These are phyloP conservation scores for Hymenoscyphus linearis DNA, from an alignment of 2,329 filamentous ascomycete species.

Conservation along the genomic window DNA sequence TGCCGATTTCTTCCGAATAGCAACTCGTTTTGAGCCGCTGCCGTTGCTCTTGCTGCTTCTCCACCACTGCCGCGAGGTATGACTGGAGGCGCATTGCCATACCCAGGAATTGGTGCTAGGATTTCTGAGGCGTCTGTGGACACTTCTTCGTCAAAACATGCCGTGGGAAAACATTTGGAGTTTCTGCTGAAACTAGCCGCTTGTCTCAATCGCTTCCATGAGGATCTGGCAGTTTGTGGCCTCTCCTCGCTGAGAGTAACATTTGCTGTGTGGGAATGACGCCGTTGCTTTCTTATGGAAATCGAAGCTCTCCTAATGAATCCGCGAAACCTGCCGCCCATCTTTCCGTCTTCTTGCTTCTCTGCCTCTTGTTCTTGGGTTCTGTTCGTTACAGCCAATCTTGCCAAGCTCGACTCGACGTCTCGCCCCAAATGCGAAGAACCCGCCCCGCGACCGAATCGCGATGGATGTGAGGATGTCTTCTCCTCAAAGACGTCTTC, in stretches of 20 bases:
- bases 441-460: background rate
- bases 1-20: conserved; percentile 32
- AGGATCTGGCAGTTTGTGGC: conserved; percentile 20
- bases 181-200: conserved; percentile 31
- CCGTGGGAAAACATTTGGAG: conserved; percentile 19
- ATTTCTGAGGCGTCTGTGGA: conserved; percentile 22
- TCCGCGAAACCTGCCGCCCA: conserved; percentile 22
- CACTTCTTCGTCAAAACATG: conserved; percentile 14
- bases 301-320: conserved; percentile 29
- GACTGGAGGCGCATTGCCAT: conserved; percentile 50
- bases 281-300: conserved; percentile 25
- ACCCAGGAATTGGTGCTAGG: conserved; percentile 26
- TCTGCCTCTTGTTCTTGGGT: conserved; percentile 10
- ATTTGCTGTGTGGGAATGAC: conserved; percentile 29
- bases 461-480: conserved; percentile 12
- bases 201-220: conserved; percentile 29
- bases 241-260: conserved; percentile 23
- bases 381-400: conserved; percentile 9
- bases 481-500: conserved; percentile 29
- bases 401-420: conserved; percentile 7
- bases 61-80: conserved; percentile 55
- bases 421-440: conserved; percentile 16
- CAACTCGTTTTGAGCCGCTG: conserved; percentile 53
- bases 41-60: conserved; percentile 55
- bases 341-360: conserved; percentile 20